Evolutionary conservation across 371 early-diverging fungal genomes (phyloP), one percentile per base, ranked within the genome.

Genomic region (Actinomortierella ambigua): DNA sequence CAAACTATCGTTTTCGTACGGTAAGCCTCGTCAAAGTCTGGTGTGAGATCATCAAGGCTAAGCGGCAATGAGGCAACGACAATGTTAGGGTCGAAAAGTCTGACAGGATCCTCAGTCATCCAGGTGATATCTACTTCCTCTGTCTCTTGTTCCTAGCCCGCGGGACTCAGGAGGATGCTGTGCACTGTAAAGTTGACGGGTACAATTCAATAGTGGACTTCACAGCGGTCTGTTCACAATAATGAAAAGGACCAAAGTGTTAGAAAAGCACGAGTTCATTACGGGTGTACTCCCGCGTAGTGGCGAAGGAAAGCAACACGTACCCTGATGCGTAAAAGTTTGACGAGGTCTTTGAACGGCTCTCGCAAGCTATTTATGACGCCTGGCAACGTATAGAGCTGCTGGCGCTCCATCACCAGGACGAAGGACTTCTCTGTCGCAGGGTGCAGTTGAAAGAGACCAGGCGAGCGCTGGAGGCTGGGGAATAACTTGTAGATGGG

Each of bases 391-490:
- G 34, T 51, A 17, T 51, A 29, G 52, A 51, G 52, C 52, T 51
- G 0, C 18, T 51, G 52, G 15, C 4, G 52, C 29, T 51, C 52
- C 29, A 51, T 29, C 5, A 51, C 1, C 14, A 51, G 34, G n/a
- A 51, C 52, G 52, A 34, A 51, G 40, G 24, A 53, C 9, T 17
- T 59, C 20, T 46, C 60, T 50, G 23, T 22, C 46, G 17, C 53
- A 60, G 48, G 48, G 22, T 14, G 52, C n/a, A 51, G 52, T 51
- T 51, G 52, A 29, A 51, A 51, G 27, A 51, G 34, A 29, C 52
- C 52, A 18, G n/a, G n/a, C n/a, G n/a, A n/a, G n/a, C n/a, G n/a
- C n/a, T n/a, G n/a, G n/a, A n/a, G n/a, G n/a, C n/a, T n/a, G n/a
- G n/a, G n/a, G n/a, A n/a, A n/a, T n/a, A n/a, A n/a, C n/a, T n/a